A percentile compares a stretch with the other conserved stretches of the same genome.
phyloP scores from a whole-genome alignment of 805 yeast species.

The Ascoidea rubescens region DNA sequence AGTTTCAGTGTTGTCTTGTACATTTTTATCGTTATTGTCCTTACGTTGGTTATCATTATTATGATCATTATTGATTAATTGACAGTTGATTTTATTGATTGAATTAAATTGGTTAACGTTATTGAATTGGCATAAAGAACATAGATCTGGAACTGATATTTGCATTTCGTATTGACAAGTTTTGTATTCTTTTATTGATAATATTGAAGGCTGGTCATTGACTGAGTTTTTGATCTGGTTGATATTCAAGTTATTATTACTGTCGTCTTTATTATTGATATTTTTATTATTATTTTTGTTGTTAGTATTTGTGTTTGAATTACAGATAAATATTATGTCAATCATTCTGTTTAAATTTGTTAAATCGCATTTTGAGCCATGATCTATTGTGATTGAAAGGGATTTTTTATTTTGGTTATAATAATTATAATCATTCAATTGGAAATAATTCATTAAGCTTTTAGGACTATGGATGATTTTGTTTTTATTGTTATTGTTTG shows the following conservation, averaged over 20 bases:
- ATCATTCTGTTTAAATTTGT: slow-evolving; percentile 37
- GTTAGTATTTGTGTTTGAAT: slow-evolving; percentile 8
- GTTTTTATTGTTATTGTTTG: neutral
- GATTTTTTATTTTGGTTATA: neutral
- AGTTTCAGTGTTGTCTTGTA: too few relatives aligned
- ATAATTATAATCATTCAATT: neutral
- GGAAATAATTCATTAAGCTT: neutral
- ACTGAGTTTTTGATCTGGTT: neutral
- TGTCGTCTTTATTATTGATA: slow-evolving; percentile 14
- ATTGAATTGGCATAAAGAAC: slow-evolving; percentile 21
- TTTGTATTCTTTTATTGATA: slow-evolving; percentile 34
- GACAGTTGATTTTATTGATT: slow-evolving; percentile 4
- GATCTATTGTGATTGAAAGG: slow-evolving; percentile 16
- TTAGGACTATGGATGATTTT: neutral
- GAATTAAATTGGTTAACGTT: slow-evolving; percentile 10
- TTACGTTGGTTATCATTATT: neutral
- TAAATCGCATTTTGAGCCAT: slow-evolving; percentile 49
- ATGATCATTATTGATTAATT: neutral
- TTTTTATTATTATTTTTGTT: slow-evolving; percentile 10
- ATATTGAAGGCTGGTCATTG: slow-evolving; percentile 9
- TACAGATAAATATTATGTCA: slow-evolving; percentile 46
- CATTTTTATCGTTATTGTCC: too few relatives aligned
- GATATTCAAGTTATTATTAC: slow-evolving; percentile 10
- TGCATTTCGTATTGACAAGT: slow-evolving; percentile 45
- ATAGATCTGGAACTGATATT: slow-evolving; percentile 35